These are phyloP conservation scores for Astrocystis sublimbata DNA, from an alignment of 495 filamentous ascomycete genomes.

Conservation along the genomic window DNA sequence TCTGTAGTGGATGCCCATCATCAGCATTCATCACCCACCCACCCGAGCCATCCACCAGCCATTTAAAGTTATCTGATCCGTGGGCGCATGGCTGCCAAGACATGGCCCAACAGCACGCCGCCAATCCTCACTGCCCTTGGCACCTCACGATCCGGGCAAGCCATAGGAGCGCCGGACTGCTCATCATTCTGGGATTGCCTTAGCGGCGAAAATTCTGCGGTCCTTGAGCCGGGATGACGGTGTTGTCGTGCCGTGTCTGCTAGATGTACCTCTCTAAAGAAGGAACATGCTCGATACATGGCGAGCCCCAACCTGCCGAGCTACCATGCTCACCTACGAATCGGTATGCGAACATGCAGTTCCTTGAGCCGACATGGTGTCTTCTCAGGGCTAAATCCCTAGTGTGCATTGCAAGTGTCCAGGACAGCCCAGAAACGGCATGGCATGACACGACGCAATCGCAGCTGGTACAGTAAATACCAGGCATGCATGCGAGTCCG, in stretches of 20 bases:
- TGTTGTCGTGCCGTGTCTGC: not conserved
- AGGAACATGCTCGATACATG: conserved; percentile 6
- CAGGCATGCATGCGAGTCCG: not conserved
- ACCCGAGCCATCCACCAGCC: conserved; percentile 22
- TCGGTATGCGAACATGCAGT: not conserved
- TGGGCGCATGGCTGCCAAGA: conserved; percentile 31
- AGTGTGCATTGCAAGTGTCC: not conserved
- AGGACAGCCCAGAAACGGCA: not conserved
- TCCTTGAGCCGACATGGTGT: not conserved
- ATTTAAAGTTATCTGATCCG: conserved; percentile 56
- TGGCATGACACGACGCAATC: not conserved
- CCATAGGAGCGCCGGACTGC: not conserved
- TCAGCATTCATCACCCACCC: conserved; percentile 8
- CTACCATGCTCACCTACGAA: not conserved
- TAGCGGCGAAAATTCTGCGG: conserved; percentile 17
- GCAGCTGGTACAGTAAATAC: not conserved
- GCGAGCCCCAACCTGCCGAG: not conserved
- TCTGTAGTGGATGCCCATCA: no score
- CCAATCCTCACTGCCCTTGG: conserved; percentile 7
- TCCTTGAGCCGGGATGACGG: not conserved
- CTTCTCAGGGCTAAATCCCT: not conserved
- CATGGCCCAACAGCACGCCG: conserved; percentile 6
- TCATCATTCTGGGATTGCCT: not conserved
- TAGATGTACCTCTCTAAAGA: not conserved
- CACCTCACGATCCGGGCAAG: no score